Evolutionary conservation across 1,284 basidiomycete species (phyloP), one percentile per base, ranked within the genome.

Genomic region (Tilletia caries): DNA sequence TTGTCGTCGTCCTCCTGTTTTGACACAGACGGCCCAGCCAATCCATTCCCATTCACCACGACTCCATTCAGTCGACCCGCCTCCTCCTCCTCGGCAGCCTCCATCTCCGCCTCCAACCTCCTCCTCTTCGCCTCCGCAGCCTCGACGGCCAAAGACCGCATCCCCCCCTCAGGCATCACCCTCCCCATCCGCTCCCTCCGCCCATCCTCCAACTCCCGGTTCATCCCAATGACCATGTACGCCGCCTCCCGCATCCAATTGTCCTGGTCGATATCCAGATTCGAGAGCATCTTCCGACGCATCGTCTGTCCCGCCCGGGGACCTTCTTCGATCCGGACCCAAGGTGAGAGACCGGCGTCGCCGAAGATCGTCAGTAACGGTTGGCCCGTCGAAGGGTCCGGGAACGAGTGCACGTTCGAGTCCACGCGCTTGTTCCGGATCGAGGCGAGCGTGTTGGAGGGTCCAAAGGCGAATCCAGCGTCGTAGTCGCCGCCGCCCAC

Each of bases 231-330:
- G 1, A 79, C 80, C 68, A 78, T 82, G 10, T 75, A 70, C 0
- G 80, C 80, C 75, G 81, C 79, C 71, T 78, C 76, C 18, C 80
- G 72, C 75, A 82, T 80, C 81, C 81, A 83, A 66, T 83, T 83
- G 60, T 81, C 76, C 60, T 81, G 78, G 37, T 74, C 77, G 54
- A 83, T 68, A 46, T 82, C 78, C 32, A 75, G 68, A 8, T 79
- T 74, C 58, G 76, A 72, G 65, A 81, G 69, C 25, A 73, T 67
- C 8, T 67, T 68, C 44, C 73, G 72, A 43, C 79, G 73, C 46
- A 73, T 72, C 64, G 71, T 70, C 77, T 77, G 77, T 4, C 69
- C 71, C 5, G 58, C 58, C 58, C 58, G 29, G 2, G 58, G 58
- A 6, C 58, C 58, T 23, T 62, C 58, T 23, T 73, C 76, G 2